Evolutionary conservation across 345 rosid species (phyloP), one percentile per base, ranked within the genome.

Genomic region (Syzygium jambos): DNA sequence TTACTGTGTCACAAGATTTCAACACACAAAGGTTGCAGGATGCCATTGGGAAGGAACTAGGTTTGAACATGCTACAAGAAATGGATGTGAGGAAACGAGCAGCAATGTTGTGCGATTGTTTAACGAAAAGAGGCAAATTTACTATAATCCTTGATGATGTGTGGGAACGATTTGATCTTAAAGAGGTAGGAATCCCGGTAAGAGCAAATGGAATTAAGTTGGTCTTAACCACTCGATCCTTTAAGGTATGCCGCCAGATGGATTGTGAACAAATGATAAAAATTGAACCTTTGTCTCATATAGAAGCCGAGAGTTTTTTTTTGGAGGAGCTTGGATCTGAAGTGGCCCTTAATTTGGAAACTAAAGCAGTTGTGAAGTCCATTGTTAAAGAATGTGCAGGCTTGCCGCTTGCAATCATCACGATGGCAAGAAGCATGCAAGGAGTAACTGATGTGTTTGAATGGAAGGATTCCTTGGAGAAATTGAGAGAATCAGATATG

Each of bases 381-480:
- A 61, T 91, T 27, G 87, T 53, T 2, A 1, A 27, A 2, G 65
- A 86, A 84, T 90, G 92, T 85, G 89, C 3, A 4, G 85, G 92
- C 14, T 49, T 92, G 25, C 92, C 92, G 0, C 87, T 89, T 5
- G 89, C 57, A 0, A 29, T 92, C 19, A 52, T 68, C 34, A 16
- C 34, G 3, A 73, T 84, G 14, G 90, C 88, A 5, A 25, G 52
- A 85, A 59, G 73, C 43, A 59, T 92, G 93, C 87, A 23, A 38
- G 85, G 85, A 27, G 59, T 63, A 17, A 2, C 17, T 25, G 84
- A 88, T 13, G 22, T 61, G 23, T 7, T 9, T 49, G 88, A 59
- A 27, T 89, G 91, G 92, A 73, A 78, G 15, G 29, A 82, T 46
- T 86, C 46, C 14, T 17, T 89, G 15, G 19, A 38, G 17, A 84